phyloP scores from a whole-genome alignment of 2,329 filamentous ascomycete species.

The Sordariomycetes sp. region DNA sequence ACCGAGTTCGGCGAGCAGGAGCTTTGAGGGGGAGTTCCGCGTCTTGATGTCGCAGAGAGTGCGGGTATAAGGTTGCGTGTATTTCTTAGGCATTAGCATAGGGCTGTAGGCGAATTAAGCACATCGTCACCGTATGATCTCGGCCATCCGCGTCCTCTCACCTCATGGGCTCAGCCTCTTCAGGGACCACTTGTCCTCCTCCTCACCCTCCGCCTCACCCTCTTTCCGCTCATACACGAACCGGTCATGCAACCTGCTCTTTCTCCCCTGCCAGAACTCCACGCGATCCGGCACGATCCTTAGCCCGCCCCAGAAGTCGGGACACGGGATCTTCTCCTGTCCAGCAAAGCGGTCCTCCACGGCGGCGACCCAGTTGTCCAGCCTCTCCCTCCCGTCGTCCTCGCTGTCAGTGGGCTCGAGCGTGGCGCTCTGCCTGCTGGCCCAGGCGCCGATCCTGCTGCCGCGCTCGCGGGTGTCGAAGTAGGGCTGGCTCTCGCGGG shows the following conservation, averaged over 20 bases:
- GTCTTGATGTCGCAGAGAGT: not conserved
- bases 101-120: not conserved
- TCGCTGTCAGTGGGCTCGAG: slow-evolving; percentile 33
- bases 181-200: slow-evolving; percentile 44
- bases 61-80: not conserved
- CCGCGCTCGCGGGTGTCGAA: slow-evolving; percentile 64
- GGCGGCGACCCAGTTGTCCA: slow-evolving; percentile 71
- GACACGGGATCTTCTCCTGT: slow-evolving; percentile 72
- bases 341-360: slow-evolving; percentile 66
- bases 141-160: not conserved
- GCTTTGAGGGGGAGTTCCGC: slow-evolving; percentile 13
- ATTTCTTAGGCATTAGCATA: not conserved
- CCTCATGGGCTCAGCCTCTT: slow-evolving; percentile 62
- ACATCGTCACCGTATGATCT: not conserved
- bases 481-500: slow-evolving; percentile 62
- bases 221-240: slow-evolving; percentile 58
- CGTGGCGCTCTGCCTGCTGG: slow-evolving; percentile 76
- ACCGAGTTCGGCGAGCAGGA: slow-evolving; percentile 13
- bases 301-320: slow-evolving; percentile 89
- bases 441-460: slow-evolving; percentile 83
- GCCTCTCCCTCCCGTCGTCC: slow-evolving; percentile 59
- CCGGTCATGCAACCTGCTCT: slow-evolving; percentile 85
- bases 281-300: slow-evolving; percentile 75
- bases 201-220: slow-evolving; percentile 13
- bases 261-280: slow-evolving; percentile 93